Percentiles rank a stretch among this genome's conserved stretches.
These are phyloP conservation scores for Akanthomyces dipterigenus DNA, from an alignment of 2,329 filamentous ascomycete genomes.

Conservation along the genomic window DNA sequence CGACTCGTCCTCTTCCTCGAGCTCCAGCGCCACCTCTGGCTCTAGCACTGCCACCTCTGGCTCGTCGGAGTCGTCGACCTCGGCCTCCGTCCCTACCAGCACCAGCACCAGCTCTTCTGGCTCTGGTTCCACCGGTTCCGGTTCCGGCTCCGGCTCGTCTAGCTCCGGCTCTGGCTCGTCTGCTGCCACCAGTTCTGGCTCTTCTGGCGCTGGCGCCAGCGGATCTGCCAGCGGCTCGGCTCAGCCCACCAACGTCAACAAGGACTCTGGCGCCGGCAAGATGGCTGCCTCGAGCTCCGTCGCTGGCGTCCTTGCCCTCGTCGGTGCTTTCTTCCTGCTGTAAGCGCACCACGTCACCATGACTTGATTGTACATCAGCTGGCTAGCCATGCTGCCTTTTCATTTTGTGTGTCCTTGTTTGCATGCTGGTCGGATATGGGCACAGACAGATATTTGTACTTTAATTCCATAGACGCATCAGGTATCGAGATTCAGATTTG, in stretches of 20 bases:
- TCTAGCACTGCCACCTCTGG: conserved; percentile 10
- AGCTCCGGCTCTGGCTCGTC: conserved; percentile 18
- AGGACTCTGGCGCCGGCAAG: conserved; percentile 3
- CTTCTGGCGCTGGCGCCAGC: conserved; percentile 18
- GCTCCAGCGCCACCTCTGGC: conserved; percentile 4
- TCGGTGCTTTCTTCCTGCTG: conserved; percentile 10
- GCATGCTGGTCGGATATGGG: conserved; percentile 5
- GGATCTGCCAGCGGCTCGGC: not conserved
- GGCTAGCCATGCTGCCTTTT: not conserved
- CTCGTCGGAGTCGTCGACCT: not conserved
- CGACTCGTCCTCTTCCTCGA: not conserved
- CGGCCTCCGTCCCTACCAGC: not conserved
- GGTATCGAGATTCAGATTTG: not conserved
- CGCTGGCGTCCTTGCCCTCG: conserved; percentile 10
- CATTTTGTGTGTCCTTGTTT: not conserved
- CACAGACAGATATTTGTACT: conserved; percentile 6
- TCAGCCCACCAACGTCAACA: not conserved
- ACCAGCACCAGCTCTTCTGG: not conserved
- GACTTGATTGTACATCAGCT: not conserved
- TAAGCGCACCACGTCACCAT: not conserved
- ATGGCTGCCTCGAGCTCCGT: conserved; percentile 4
- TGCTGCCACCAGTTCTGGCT: not conserved
- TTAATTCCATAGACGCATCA: conserved; percentile 8
- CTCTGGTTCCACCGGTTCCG: not conserved
- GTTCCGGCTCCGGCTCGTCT: not conserved